Conservation (phyloP, 306 rosid species). For the Lagenaria siceraria region DNA sequence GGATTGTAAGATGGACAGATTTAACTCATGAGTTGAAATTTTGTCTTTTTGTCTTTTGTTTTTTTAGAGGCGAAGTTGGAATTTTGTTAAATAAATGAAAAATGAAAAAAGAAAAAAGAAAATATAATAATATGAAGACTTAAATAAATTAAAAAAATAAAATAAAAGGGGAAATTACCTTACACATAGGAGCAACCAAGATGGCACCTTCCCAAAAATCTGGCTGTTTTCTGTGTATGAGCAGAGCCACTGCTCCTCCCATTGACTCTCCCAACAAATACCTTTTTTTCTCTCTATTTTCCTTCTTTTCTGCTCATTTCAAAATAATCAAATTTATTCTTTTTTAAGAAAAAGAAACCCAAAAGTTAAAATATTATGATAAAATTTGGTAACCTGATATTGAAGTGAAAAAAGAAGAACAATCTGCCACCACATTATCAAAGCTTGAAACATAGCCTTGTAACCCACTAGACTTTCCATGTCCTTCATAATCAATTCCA, state of each 20-base stretch:
- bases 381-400: constrained; percentile 44
- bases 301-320: constrained; percentile 32
- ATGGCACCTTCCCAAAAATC: constrained; percentile 83
- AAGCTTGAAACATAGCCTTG: constrained; percentile 40
- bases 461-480: constrained; percentile 80
- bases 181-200: constrained; percentile 94
- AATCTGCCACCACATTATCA: constrained; percentile 41
- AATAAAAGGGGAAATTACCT: constrained; percentile 35
- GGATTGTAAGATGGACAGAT: no score
- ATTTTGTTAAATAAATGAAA: neutral
- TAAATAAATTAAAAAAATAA: neutral
- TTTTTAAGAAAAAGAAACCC: no score
- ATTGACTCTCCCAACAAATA: constrained; percentile 78
- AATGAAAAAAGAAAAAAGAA: no score
- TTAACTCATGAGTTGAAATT: no score
- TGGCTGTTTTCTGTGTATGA: constrained; percentile 51
- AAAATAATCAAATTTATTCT: no score
- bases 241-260: constrained; percentile 89
- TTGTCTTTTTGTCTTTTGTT: no score
- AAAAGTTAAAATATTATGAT: no score
- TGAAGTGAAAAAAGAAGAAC: constrained; percentile 30
- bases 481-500: constrained; percentile 90
- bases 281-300: constrained; percentile 49
- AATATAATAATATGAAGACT: neutral
- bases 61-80: neutral